Evolutionary conservation across 2,329 filamentous ascomycete genomes (phyloP).

Genomic region (Graphilbum fragrans): DNA sequence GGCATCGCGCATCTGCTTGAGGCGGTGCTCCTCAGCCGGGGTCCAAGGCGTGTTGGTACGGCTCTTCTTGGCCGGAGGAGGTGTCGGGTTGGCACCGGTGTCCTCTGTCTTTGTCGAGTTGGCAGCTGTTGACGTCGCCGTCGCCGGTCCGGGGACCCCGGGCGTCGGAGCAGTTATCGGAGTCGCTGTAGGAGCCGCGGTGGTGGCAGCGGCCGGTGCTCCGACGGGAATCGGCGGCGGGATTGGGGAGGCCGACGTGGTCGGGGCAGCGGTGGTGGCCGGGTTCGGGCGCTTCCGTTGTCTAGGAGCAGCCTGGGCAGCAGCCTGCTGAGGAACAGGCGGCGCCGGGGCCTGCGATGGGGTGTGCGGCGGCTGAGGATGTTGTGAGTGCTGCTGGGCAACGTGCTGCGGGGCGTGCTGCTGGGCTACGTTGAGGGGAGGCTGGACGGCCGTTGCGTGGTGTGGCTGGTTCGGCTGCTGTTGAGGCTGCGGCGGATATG

Average conservation of each 20-base stretch:
- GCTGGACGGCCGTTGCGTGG: conserved; percentile 22
- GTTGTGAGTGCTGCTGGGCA: conserved; percentile 20
- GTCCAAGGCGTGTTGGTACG: conserved; percentile 99
- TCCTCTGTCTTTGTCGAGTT: conserved; percentile 15
- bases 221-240: conserved; percentile 12
- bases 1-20: conserved; percentile 89
- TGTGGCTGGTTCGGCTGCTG: conserved; percentile 17
- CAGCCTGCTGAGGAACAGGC: conserved; percentile 10
- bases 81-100: conserved; percentile 20
- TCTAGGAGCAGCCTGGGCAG: conserved; percentile 17
- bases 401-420: conserved; percentile 21
- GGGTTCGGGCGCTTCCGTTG: conserved; percentile 28
- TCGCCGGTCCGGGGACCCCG: neutral
- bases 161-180: too few species aligned
- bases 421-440: conserved; percentile 22
- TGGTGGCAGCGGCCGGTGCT: conserved; percentile 9
- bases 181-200: neutral
- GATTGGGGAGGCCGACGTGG: conserved; percentile 11
- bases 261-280: conserved; percentile 12
- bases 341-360: conserved; percentile 10
- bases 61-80: conserved; percentile 71
- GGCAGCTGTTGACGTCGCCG: neutral
- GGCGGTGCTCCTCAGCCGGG: conserved; percentile 76
- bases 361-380: conserved; percentile 9
- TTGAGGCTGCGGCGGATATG: conserved; percentile 13